Evolutionary conservation across 78 protist species (phyloP), one percentile per base, ranked within the genome.

Genomic region (Protostelium mycophagum): DNA sequence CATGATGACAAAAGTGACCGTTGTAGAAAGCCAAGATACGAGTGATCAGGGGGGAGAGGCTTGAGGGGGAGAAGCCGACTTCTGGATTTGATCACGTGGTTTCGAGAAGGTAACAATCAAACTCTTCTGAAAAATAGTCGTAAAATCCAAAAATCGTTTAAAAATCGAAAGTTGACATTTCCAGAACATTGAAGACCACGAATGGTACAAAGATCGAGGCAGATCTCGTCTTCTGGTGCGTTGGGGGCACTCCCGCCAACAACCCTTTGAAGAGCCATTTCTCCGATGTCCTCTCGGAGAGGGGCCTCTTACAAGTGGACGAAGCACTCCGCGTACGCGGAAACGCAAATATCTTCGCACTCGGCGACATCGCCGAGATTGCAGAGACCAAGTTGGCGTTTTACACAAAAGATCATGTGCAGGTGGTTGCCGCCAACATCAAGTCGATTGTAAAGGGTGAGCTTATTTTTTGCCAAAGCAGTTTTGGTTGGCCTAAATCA

Each of bases 361-460:
- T 94, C 84, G 96, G 96, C 38, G 96, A 94, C 85, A 91, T 94
- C n/a, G 92, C 94, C 28, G 63, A 87, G 34, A 36, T 88, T 0
- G 9, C 34, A 31, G 94, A 91, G 37, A 35, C 89, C 0, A 91
- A 91, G 89, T 86, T 89, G 23, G 35, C 91, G 0, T 91, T 86
- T 34, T 86, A 91, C 83, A 91, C 94, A 0, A 0, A 34, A 0
- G 83, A 9, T 35, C 94, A 91, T 36, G 87, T 89, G 0, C 35
- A 23, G 0, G 88, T 88, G 5, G 94, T 88, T 0, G 31, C 85
- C 1, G 86, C 85, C 63, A 89, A 88, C 10, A 83, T 91, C 86
- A 0, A 37, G 28, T 63, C 63, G 0, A 1, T 87, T 5, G 87
- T 86, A 0, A 35, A 34, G 28, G 87, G 38, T 36, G 85, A 86